phyloP scores from a whole-genome alignment of 352 stramenopile genomes.

The Phytophthora megakarya region DNA sequence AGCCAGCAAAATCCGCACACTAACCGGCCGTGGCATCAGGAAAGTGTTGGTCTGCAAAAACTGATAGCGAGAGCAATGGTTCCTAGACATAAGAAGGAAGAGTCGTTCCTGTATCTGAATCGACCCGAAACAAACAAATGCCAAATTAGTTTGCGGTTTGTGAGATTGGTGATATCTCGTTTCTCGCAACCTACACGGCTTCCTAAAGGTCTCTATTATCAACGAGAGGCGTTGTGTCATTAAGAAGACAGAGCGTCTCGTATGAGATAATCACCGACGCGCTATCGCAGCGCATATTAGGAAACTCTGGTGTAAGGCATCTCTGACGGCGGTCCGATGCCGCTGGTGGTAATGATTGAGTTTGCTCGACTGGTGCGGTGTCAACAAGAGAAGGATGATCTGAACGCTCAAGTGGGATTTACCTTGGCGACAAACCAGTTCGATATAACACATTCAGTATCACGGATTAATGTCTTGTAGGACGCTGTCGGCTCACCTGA shows the following conservation, averaged over 20 bases:
- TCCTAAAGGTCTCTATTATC: no score
- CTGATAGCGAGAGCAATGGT: no score
- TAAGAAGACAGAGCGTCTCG: slow-evolving; percentile 44
- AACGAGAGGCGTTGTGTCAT: slow-evolving; percentile 40
- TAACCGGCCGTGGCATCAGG: no score
- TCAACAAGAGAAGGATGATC: slow-evolving; percentile 37
- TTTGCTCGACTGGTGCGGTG: slow-evolving; percentile 55
- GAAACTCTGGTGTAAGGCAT: slow-evolving; percentile 65
- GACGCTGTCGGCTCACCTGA: slow-evolving; percentile 1
- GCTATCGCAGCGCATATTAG: slow-evolving; percentile 49
- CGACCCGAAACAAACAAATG: no score
- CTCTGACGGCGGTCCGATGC: slow-evolving; percentile 48
- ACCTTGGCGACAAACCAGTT: slow-evolving; percentile 35
- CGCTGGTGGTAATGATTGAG: slow-evolving; percentile 62
- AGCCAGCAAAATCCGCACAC: no score
- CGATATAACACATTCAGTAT: slow-evolving; percentile 11
- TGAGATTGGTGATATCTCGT: no score
- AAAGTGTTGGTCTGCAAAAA: no score
- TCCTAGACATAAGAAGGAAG: no score
- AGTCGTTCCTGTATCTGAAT: no score
- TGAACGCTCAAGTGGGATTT: slow-evolving; percentile 50
- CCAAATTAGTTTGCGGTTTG: no score
- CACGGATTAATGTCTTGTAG: slow-evolving; percentile 27
- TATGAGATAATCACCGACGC: slow-evolving; percentile 51
- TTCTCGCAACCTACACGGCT: no score